Evolutionary conservation across 768 basidiomycete genomes (phyloP).

Genomic region (Mycena albidolilacea): DNA sequence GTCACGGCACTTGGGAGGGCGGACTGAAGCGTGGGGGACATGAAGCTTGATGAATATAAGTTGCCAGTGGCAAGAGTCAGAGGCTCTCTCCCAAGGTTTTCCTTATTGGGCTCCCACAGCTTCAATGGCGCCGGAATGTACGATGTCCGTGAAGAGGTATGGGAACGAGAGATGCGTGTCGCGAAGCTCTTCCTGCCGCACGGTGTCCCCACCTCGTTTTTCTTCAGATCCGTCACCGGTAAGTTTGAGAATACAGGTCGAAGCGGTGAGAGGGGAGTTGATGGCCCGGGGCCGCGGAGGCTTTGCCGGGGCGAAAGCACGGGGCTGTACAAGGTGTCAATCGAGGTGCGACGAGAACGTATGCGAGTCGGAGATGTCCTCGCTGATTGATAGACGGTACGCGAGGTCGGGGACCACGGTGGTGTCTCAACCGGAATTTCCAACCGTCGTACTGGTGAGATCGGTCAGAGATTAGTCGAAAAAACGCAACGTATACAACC

Average conservation of each 20-base stretch:
- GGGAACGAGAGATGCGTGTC: slow-evolving; percentile 3
- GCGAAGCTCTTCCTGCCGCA: not conserved
- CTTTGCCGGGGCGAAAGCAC: slow-evolving; percentile 6
- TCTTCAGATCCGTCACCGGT: not conserved
- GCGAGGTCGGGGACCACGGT: not conserved
- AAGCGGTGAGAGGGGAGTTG: not conserved
- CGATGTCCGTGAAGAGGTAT: not conserved
- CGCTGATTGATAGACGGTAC: slow-evolving; percentile 16
- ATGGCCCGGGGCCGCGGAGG: not conserved
- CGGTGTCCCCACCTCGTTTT: not conserved
- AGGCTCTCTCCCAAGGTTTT: slow-evolving; percentile 2
- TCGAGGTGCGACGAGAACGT: slow-evolving; percentile 29
- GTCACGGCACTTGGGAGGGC: slow-evolving; percentile 9
- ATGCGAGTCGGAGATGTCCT: slow-evolving; percentile 28
- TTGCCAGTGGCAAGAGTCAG: not conserved
- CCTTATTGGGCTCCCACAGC: slow-evolving; percentile 29
- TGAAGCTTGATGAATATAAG: not conserved
- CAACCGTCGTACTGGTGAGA: slow-evolving; percentile 21
- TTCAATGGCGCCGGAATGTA: slow-evolving; percentile 31
- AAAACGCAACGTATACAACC: too few relatives aligned
- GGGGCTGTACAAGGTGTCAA: slow-evolving; percentile 30
- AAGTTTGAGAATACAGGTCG: not conserved
- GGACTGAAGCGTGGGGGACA: not conserved
- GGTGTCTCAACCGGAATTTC: slow-evolving; percentile 28
- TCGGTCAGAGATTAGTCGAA: not conserved